phyloP scores from a whole-genome alignment of 768 basidiomycete species.

The Psilocybe cubensis region DNA sequence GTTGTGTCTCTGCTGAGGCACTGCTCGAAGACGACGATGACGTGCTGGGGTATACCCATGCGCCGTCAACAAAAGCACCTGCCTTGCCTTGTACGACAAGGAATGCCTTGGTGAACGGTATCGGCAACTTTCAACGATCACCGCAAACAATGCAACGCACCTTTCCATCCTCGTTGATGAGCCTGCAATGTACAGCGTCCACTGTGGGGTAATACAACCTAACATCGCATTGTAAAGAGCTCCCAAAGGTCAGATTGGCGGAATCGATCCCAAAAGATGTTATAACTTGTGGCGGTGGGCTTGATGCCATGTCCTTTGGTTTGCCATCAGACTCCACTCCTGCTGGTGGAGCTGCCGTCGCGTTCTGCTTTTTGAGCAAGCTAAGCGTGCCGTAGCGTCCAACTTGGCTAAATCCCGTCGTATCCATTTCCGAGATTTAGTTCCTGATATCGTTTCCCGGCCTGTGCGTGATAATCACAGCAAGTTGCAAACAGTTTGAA shows the following conservation, averaged over 20 bases:
- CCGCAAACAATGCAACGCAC: conserved; percentile 30
- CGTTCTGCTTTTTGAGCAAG: conserved; percentile 53
- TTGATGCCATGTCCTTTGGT: conserved; percentile 26
- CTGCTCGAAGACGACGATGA: conserved; percentile 11
- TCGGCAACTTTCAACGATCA: not conserved
- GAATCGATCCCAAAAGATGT: conserved; percentile 78
- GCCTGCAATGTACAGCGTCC: conserved; percentile 65
- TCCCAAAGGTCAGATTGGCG: conserved; percentile 68
- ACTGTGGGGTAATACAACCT: conserved; percentile 72
- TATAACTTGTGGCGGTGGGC: conserved; percentile 39
- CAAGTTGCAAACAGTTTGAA: not conserved
- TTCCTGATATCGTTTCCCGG: not conserved
- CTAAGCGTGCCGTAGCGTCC: conserved; percentile 70
- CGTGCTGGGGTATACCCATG: conserved; percentile 53
- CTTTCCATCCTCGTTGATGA: conserved; percentile 70
- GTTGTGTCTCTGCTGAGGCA: conserved; percentile 23
- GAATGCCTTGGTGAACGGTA: conserved; percentile 56
- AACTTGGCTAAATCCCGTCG: conserved; percentile 49
- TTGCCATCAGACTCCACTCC: not conserved
- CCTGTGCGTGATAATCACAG: not conserved
- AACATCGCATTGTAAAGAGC: conserved; percentile 65
- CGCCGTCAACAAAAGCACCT: conserved; percentile 67
- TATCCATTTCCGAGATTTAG: conserved; percentile 36
- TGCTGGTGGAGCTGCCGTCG: not conserved
- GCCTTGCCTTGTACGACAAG: conserved; percentile 60